A percentile compares a stretch with the other conserved stretches of the same genome.
These are phyloP conservation scores for Trichophyton simii DNA, from an alignment of 2,329 filamentous ascomycete species.

Conservation along the genomic window DNA sequence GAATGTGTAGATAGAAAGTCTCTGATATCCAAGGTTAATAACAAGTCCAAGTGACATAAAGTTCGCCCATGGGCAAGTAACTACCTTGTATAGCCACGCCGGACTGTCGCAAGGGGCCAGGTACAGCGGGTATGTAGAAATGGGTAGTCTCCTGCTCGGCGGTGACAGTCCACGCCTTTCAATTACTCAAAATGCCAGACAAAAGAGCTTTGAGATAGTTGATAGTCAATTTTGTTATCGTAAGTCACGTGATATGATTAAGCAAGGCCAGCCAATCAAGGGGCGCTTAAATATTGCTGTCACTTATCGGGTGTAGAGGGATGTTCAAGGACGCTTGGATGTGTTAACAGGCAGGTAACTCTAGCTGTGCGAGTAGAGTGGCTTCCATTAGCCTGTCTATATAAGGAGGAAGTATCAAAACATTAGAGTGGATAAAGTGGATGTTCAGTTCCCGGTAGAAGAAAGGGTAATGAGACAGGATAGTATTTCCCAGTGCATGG, in stretches of 20 bases:
- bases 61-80: neutral
- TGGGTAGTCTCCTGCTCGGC: no score
- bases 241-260: neutral
- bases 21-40: neutral
- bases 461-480: neutral
- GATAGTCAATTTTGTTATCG: neutral
- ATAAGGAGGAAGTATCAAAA: neutral
- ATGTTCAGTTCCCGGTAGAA: neutral
- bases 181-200: neutral
- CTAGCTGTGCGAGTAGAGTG: neutral
- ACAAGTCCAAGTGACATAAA: neutral
- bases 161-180: neutral
- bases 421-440: neutral
- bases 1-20: neutral
- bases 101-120: neutral
- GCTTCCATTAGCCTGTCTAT: conserved; percentile 1
- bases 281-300: neutral
- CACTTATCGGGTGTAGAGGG: neutral
- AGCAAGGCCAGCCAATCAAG: no score
- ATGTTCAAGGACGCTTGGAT: no score
- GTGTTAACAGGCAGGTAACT: no score
- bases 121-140: no score
- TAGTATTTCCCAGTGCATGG: neutral
- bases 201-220: neutral
- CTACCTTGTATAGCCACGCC: neutral